A percentile compares a stretch with the other conserved stretches of the same genome.
Conservation (phyloP, 1,139 yeast species). For the Dujonia santamariae region DNA sequence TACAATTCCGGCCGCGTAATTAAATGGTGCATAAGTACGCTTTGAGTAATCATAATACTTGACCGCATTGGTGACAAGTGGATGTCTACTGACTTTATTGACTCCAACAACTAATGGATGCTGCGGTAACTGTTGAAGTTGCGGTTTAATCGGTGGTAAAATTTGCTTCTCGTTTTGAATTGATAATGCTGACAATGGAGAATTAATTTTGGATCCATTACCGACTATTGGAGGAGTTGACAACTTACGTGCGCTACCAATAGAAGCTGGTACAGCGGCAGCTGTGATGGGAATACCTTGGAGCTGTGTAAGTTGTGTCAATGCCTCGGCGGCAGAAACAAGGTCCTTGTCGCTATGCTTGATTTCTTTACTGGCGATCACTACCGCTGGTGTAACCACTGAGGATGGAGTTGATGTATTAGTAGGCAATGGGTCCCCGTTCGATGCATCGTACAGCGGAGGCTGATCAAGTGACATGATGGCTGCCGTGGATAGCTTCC, state of each 20-base stretch:
- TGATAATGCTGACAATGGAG: slow-evolving; percentile 14
- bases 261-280: neutral
- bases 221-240: slow-evolving; percentile 2
- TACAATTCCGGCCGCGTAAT: slow-evolving; percentile 64
- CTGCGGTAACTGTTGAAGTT: slow-evolving; percentile 11
- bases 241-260: neutral
- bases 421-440: too few species aligned
- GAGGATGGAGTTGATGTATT: neutral
- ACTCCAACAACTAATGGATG: slow-evolving; percentile 48
- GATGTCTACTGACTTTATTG: slow-evolving; percentile 42
- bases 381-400: neutral
- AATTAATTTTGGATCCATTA: slow-evolving; percentile 10
- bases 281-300: too few species aligned
- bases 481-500: too few species aligned
- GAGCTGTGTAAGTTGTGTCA: slow-evolving; percentile 19
- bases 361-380: too few species aligned
- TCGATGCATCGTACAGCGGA: too few species aligned
- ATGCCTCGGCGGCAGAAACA: slow-evolving; percentile 42
- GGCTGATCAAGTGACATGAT: too few species aligned
- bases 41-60: slow-evolving; percentile 57
- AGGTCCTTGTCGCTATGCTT: slow-evolving; percentile 25
- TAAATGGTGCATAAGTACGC: slow-evolving; percentile 53
- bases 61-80: slow-evolving; percentile 56
- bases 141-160: slow-evolving; percentile 1
- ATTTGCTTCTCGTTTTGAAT: slow-evolving; percentile 11